Evolutionary conservation across 371 early-diverging fungal genomes (phyloP).

Genomic region (Mucor lusitanicus): DNA sequence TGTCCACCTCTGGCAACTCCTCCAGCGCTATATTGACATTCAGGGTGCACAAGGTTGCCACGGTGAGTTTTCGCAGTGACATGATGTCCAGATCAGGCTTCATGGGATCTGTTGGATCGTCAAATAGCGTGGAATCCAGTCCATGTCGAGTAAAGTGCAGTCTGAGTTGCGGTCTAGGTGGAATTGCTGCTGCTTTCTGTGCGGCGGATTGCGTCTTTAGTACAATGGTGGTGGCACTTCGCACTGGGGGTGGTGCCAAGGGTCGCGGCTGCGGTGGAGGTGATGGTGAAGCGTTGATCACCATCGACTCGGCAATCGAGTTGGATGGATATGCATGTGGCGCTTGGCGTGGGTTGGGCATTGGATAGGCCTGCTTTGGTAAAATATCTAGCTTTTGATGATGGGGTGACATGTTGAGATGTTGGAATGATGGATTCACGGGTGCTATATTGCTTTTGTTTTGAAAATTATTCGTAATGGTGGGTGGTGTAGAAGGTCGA

Average conservation of each 20-base stretch:
- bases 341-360: neutral
- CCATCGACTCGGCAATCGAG: neutral
- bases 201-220: neutral
- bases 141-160: slow-evolving; percentile 23
- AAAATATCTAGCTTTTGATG: neutral
- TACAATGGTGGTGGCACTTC: neutral
- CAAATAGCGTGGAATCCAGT: slow-evolving; percentile 17
- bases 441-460: neutral
- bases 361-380: neutral
- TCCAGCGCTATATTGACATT: slow-evolving; percentile 34
- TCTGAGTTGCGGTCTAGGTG: slow-evolving; percentile 30
- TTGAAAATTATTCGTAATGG: neutral
- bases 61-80: slow-evolving; percentile 32
- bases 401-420: neutral
- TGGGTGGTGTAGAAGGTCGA: neutral
- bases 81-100: slow-evolving; percentile 37
- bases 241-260: neutral
- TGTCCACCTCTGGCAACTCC: slow-evolving; percentile 36
- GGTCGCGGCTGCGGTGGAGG: neutral
- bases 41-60: slow-evolving; percentile 36
- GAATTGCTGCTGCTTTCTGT: slow-evolving; percentile 2
- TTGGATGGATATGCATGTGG: neutral
- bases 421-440: neutral
- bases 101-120: slow-evolving; percentile 42
- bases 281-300: neutral